These are phyloP conservation scores for Candida neerlandica DNA, from an alignment of 1,139 yeast genomes.

Conservation along the genomic window DNA sequence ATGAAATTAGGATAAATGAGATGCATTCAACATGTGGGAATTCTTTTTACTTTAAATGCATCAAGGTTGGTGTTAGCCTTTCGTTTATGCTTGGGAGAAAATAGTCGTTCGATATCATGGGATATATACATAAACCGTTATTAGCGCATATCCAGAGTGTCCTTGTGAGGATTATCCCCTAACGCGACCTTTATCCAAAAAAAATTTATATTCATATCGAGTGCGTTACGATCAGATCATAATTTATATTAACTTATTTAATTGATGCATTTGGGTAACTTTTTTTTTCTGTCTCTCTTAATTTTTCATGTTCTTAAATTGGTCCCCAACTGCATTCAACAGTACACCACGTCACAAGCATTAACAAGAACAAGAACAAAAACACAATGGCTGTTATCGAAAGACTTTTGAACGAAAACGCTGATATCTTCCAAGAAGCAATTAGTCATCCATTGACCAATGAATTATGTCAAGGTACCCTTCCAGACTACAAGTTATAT, in stretches of 20 bases:
- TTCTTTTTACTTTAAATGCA: no score
- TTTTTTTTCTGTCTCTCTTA: no score
- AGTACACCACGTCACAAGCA: neutral
- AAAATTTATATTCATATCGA: neutral
- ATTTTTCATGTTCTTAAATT: no score
- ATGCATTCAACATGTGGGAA: no score
- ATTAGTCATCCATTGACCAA: slow-evolving; percentile 46
- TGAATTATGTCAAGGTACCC: slow-evolving; percentile 49
- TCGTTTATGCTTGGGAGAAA: no score
- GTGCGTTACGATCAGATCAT: neutral
- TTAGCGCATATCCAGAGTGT: neutral
- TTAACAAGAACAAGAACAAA: neutral
- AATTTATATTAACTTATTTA: neutral
- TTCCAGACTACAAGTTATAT: slow-evolving; percentile 42
- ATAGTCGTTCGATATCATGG: neutral
- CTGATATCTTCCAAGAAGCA: slow-evolving; percentile 26
- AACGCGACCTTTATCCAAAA: neutral
- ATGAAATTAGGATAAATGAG: no score
- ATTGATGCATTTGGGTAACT: slow-evolving; percentile 1
- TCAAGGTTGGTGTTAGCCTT: no score
- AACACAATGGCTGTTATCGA: slow-evolving; percentile 12
- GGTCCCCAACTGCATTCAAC: no score
- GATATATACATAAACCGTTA: neutral
- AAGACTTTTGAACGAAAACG: slow-evolving; percentile 25
- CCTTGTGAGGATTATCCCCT: neutral